phyloP scores from a whole-genome alignment of 306 rosid species.

The Datisca glomerata region DNA sequence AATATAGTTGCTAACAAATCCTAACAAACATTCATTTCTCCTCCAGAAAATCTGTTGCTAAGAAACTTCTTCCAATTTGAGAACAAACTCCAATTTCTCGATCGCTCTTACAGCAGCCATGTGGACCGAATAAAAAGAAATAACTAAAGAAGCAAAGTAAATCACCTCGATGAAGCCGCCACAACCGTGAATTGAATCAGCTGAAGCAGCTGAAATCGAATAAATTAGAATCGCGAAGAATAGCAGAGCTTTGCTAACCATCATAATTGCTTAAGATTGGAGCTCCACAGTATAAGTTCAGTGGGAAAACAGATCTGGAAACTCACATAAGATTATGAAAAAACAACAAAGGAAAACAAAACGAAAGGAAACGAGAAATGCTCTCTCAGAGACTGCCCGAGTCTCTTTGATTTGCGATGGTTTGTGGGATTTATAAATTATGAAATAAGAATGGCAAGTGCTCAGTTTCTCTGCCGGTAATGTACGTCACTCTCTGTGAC shows the following conservation, averaged over 20 bases:
- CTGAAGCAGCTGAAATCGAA: slow-evolving; percentile 35
- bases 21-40: background rate
- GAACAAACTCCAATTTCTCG: background rate
- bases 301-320: slow-evolving; percentile 8
- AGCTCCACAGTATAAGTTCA: background rate
- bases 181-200: slow-evolving; percentile 67
- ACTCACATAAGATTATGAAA: slow-evolving; percentile 2
- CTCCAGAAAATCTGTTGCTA: background rate
- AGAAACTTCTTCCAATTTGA: too few species aligned
- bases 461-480: background rate
- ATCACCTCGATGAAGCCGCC: slow-evolving; percentile 65
- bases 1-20: too few species aligned
- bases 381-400: background rate
- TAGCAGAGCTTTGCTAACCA: background rate
- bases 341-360: background rate
- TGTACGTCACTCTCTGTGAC: too few species aligned
- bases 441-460: background rate
- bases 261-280: background rate
- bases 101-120: background rate
- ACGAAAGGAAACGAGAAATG: background rate
- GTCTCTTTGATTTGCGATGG: too few species aligned
- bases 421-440: background rate
- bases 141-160: background rate
- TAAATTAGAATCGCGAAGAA: slow-evolving; percentile 13
- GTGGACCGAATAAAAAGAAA: background rate